Conservation (phyloP, 345 rosid genomes). For the Aquilaria sinensis region DNA sequence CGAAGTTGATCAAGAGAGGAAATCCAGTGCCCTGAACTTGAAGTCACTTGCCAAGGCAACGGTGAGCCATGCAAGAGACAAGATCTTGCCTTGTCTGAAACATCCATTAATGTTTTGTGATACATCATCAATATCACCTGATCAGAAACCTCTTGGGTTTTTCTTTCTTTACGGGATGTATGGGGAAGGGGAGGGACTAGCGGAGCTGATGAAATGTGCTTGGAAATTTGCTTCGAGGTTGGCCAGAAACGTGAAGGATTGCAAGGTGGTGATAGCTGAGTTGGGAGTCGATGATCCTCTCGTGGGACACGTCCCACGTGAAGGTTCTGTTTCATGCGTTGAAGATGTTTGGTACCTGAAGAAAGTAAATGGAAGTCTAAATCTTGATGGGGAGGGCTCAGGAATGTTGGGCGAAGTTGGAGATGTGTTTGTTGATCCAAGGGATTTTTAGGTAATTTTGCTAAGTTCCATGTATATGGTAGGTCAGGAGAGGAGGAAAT, state of each 20-base stretch:
- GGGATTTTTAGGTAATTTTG: conserved; percentile 32
- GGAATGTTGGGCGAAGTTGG: conserved; percentile 21
- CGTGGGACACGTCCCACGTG: conserved; percentile 24
- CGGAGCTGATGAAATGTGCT: conserved; percentile 34
- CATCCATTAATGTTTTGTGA: conserved; percentile 16
- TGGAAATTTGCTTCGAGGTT: conserved; percentile 37
- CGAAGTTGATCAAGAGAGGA: conserved; percentile 15
- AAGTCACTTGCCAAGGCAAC: conserved; percentile 17
- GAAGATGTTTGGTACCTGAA: conserved; percentile 51
- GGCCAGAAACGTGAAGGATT: conserved; percentile 30
- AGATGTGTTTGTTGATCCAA: conserved; percentile 58
- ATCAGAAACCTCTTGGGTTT: conserved; percentile 33
- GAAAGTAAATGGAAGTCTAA: conserved; percentile 20
- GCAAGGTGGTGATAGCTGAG: conserved; percentile 36
- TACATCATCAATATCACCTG: conserved; percentile 2
- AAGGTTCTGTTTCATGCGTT: conserved; percentile 26
- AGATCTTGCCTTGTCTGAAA: conserved; percentile 34
- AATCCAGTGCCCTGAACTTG: conserved; percentile 20
- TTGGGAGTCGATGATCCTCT: conserved; percentile 44
- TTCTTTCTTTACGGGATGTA: conserved; percentile 35
- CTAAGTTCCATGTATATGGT: too few relatives aligned
- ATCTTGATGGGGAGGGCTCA: conserved; percentile 8
- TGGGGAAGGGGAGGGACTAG: conserved; percentile 45
- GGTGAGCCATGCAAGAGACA: conserved; percentile 26
- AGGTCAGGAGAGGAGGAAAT: too few relatives aligned